A percentile compares a stretch with the other conserved stretches of the same genome.
Evolutionary conservation across 345 rosid genomes (phyloP).

Genomic region (Xanthoceras sorbifolium): DNA sequence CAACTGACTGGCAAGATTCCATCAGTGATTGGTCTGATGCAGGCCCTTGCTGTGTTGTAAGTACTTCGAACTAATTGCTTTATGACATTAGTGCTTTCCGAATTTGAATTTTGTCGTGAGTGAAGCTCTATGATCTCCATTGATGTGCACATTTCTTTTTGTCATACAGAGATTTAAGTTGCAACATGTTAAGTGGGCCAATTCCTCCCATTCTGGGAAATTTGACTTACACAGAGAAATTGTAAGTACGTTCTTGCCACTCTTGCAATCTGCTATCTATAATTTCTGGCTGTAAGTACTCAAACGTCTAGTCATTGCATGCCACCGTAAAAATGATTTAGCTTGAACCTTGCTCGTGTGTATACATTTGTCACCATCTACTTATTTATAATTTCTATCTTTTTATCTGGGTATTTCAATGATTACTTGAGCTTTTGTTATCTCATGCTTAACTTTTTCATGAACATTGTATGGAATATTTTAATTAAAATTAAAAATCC

Average conservation of each 20-base stretch:
- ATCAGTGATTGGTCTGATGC: constrained; percentile 97
- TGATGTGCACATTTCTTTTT: constrained; percentile 2
- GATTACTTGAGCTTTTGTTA: not conserved
- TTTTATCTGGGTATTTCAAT: not conserved
- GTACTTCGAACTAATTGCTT: constrained; percentile 28
- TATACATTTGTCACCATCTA: not conserved
- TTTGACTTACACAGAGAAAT: constrained; percentile 83
- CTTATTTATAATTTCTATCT: not conserved
- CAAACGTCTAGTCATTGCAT: not conserved
- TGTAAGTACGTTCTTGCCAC: constrained; percentile 50
- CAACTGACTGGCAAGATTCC: constrained; percentile 81
- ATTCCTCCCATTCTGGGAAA: constrained; percentile 94
- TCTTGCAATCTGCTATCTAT: not conserved
- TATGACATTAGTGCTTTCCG: not conserved
- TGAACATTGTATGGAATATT: not conserved
- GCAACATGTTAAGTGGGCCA: constrained; percentile 81
- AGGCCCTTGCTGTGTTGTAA: constrained; percentile 98
- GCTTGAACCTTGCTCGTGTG: not conserved
- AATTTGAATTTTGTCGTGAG: not conserved
- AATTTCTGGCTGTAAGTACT: not conserved
- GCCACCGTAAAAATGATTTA: not conserved
- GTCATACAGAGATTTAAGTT: constrained; percentile 73
- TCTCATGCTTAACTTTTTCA: not conserved
- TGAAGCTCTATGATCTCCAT: not conserved
- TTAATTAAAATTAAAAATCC: constrained; percentile 13